Evolutionary conservation across 441 rosid genomes (phyloP).

Genomic region (Bruguiera hainesii): DNA sequence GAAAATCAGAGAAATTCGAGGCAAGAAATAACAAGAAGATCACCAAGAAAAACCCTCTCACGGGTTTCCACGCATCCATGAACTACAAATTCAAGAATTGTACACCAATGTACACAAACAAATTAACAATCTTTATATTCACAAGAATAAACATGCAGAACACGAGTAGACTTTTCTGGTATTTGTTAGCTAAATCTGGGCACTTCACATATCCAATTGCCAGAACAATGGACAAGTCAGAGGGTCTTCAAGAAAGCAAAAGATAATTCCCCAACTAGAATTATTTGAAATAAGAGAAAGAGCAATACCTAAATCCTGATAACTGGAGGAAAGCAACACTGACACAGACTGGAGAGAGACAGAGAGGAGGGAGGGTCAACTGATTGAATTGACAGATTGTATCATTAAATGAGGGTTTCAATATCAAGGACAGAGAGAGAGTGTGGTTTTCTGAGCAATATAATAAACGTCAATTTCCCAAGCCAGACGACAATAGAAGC

Average conservation of each 20-base stretch:
- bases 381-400: too few species aligned
- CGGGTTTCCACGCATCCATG: constrained; percentile 25
- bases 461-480: too few species aligned
- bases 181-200: not conserved
- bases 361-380: too few species aligned
- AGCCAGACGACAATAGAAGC: too few species aligned
- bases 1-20: constrained; percentile 21
- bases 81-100: not conserved
- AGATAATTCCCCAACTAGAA: constrained; percentile 4
- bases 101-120: not conserved
- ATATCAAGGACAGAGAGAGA: too few species aligned
- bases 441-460: too few species aligned
- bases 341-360: not conserved
- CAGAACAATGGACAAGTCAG: not conserved
- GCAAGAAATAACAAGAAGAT: constrained; percentile 24
- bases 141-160: too few species aligned
- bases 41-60: constrained; percentile 16
- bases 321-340: not conserved
- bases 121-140: not conserved
- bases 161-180: not conserved
- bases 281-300: not conserved
- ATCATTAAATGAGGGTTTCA: too few species aligned
- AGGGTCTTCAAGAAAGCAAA: not conserved
- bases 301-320: constrained; percentile 6
- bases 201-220: too few species aligned